phyloP scores from a whole-genome alignment of 2,329 filamentous ascomycete species.

The Scedosporium dehoogii region DNA sequence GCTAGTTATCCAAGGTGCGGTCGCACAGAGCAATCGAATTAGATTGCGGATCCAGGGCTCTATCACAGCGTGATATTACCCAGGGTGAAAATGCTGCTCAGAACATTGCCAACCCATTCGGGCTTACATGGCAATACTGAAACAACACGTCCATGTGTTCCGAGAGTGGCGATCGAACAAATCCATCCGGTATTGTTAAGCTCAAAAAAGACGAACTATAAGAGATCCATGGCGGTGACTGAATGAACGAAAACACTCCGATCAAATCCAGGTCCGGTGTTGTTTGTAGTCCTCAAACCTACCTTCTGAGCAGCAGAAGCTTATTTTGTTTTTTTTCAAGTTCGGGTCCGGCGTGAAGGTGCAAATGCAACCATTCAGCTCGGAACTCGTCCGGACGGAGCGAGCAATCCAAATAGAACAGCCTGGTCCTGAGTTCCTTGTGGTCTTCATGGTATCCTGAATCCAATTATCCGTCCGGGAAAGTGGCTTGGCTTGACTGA shows the following conservation, averaged over 20 bases:
- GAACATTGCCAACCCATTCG: background rate
- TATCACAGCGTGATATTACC: background rate
- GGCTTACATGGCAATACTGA: background rate
- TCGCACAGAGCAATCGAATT: constrained; percentile 23
- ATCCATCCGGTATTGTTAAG: background rate
- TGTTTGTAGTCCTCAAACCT: background rate
- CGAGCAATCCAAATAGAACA: background rate
- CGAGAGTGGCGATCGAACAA: background rate
- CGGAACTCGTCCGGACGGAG: background rate
- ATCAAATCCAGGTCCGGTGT: too few relatives aligned
- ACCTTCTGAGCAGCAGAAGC: background rate
- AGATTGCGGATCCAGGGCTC: constrained; percentile 16
- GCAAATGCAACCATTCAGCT: background rate
- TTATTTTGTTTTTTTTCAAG: background rate
- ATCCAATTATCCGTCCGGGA: background rate
- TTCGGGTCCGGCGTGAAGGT: background rate
- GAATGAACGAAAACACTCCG: too few relatives aligned
- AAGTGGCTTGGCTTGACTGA: background rate
- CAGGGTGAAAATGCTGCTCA: background rate
- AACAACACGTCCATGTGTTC: background rate
- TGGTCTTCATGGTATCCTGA: background rate
- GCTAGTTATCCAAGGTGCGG: constrained; percentile 13
- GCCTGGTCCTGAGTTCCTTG: background rate
- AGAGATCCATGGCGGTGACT: too few relatives aligned
- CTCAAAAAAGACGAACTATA: too few relatives aligned